Evolutionary conservation across 1,284 basidiomycete species (phyloP).

Genomic region (Puccinia novopanici): DNA sequence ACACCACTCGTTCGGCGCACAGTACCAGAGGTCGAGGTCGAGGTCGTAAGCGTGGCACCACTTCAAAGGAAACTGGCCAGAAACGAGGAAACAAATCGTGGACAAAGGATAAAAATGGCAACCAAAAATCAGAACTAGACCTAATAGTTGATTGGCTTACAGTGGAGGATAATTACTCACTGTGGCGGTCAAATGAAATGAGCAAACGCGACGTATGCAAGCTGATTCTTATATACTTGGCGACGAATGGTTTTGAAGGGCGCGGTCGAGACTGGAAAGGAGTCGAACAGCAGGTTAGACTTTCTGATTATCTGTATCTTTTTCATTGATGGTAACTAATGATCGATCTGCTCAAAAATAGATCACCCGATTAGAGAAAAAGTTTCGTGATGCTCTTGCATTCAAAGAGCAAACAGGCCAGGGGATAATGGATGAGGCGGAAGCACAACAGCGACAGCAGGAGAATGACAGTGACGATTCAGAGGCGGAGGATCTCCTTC

Average conservation of each 20-base stretch:
- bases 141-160: conserved; percentile 12
- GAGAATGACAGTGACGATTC: not conserved
- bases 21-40: no score
- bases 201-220: not conserved
- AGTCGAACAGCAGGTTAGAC: not conserved
- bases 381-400: not conserved
- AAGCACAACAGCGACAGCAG: not conserved
- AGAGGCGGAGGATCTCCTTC: not conserved
- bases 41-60: no score
- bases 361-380: not conserved
- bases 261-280: not conserved
- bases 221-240: not conserved
- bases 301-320: not conserved
- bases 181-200: not conserved
- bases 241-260: not conserved
- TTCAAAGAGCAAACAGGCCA: conserved; percentile 2
- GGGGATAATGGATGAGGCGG: not conserved
- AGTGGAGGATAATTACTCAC: not conserved
- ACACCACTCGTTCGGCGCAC: no score
- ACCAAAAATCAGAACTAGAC: no score
- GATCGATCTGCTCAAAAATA: not conserved
- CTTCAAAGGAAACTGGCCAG: no score
- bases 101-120: not conserved
- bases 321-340: not conserved
- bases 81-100: no score